Base-by-base conservation (phyloP, 1,284 basidiomycete species). In the Puccinia sorghi region DNA sequence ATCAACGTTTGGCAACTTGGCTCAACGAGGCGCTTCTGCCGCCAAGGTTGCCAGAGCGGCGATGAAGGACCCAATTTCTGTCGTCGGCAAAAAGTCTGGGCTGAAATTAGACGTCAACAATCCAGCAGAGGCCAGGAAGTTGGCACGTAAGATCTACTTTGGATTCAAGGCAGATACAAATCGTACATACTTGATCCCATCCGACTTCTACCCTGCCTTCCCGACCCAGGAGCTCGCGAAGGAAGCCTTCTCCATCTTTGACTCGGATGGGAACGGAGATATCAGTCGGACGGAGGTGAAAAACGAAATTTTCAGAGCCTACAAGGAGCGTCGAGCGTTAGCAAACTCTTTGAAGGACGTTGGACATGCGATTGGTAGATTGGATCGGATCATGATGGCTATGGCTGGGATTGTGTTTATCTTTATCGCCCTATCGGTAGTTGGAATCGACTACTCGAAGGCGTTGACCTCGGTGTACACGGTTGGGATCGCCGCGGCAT, bases 231-330 rank as follows among this genome's bases (percentile, higher is more conserved):
- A 67, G 15, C 70, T 77, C 59, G 81, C 81, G 41, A 79, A 70
- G 54, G 80, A 80, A n/a, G 81, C 81, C 12, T 81, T 81, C 59
- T 78, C 78, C n/a, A 80, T 81, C 22, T 81, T 81, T 71, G 81
- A 81, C 32, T 79, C 80, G 32, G 81, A 81, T 66, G 80, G 92
- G 93, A 92, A 93, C 81, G 91, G 90, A 22, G 92, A 93, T 83
- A 87, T 93, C 76, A 90, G 90, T n/a, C 88, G 89, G 72, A 86
- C 88, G 43, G 92, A 93, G 85, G 88, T 93, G 83, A 93, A 92
- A 85, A 87, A 88, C 61, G 88, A 88, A 39, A 84, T 93, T 39
- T 85, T 92, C 80, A 89, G 87, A 83, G 87, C 90, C n/a, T 92
- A 92, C 86, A 90, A 89, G 83, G 91, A 92, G 84, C 88, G 91